Evolutionary conservation across 257 asterid genomes (phyloP).

Genomic region (Solanum habrochaites): DNA sequence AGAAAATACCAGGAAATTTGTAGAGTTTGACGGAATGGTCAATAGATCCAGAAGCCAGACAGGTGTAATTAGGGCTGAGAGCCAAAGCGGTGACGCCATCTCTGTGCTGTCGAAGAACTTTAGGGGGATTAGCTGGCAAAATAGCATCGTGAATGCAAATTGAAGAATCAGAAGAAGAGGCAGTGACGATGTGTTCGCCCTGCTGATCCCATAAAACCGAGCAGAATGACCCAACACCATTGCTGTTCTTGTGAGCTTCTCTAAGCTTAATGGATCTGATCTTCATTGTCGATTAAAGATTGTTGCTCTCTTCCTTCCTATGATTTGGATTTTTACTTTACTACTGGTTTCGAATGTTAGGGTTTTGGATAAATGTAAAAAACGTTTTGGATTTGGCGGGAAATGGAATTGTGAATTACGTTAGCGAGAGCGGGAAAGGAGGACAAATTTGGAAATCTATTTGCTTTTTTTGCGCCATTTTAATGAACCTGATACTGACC

Average conservation of each 20-base stretch:
- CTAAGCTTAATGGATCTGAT: slow-evolving; percentile 85
- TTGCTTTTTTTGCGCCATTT: neutral
- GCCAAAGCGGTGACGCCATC: slow-evolving; percentile 88
- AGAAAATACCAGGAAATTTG: slow-evolving; percentile 66
- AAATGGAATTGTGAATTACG: neutral
- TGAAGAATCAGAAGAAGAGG: slow-evolving; percentile 65
- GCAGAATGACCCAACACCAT: slow-evolving; percentile 32
- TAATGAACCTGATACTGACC: neutral
- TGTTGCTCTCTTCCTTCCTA: neutral
- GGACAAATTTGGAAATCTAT: neutral
- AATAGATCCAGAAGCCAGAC: slow-evolving; percentile 90
- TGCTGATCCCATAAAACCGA: slow-evolving; percentile 63
- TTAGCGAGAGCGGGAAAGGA: slow-evolving; percentile 14
- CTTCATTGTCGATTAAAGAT: slow-evolving; percentile 37
- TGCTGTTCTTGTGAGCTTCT: slow-evolving; percentile 54
- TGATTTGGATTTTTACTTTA: neutral
- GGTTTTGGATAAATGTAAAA: neutral
- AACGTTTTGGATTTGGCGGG: neutral
- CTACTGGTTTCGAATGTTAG: neutral
- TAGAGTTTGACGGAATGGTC: slow-evolving; percentile 94
- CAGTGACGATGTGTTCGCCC: slow-evolving; percentile 65
- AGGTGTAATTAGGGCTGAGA: slow-evolving; percentile 67
- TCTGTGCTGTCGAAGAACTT: slow-evolving; percentile 54
- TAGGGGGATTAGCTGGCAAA: slow-evolving; percentile 46
- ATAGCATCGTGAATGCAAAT: slow-evolving; percentile 69